Conservation (phyloP, 495 filamentous ascomycete species). For the Annulohypoxylon maeteangense region DNA sequence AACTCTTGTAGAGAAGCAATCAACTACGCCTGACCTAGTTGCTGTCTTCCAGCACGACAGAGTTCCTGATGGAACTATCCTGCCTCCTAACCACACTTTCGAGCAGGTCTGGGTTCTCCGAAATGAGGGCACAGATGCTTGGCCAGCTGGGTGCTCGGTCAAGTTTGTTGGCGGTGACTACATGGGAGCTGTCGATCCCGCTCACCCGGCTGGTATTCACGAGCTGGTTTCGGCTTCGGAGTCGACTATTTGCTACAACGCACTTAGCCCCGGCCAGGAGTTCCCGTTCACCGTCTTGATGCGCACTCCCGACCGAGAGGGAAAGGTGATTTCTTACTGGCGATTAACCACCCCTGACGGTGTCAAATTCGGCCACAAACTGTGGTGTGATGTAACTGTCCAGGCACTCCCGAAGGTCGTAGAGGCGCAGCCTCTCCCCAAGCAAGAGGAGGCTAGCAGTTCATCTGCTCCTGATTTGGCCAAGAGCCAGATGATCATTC, state of each 20-base stretch:
- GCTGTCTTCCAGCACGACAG: slow-evolving; percentile 84
- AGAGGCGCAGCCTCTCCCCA: slow-evolving; percentile 19
- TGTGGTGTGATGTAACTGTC: slow-evolving; percentile 94
- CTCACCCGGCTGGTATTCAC: slow-evolving; percentile 75
- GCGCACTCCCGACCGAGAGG: slow-evolving; percentile 75
- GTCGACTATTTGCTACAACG: slow-evolving; percentile 78
- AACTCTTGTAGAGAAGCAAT: slow-evolving; percentile 43
- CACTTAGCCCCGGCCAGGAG: slow-evolving; percentile 75
- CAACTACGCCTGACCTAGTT: slow-evolving; percentile 59
- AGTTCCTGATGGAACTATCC: slow-evolving; percentile 77
- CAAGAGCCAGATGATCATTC: slow-evolving; percentile 91
- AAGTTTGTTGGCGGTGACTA: slow-evolving; percentile 92
- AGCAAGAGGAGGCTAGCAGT: slow-evolving; percentile 23
- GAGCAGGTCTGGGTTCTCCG: slow-evolving; percentile 91
- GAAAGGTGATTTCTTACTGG: slow-evolving; percentile 94
- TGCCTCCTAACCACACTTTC: slow-evolving; percentile 76
- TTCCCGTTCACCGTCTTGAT: slow-evolving; percentile 85
- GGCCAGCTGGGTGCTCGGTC: slow-evolving; percentile 91
- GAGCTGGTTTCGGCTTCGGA: slow-evolving; percentile 79
- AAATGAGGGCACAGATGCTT: slow-evolving; percentile 80
- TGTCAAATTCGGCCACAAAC: slow-evolving; percentile 84
- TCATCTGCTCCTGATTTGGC: slow-evolving; percentile 22
- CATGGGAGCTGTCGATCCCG: slow-evolving; percentile 88
- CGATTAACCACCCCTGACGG: slow-evolving; percentile 86
- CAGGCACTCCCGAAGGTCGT: slow-evolving; percentile 46